Evolutionary conservation across 352 stramenopile genomes (phyloP), one percentile per base, ranked within the genome.

Genomic region (Phytophthora sp.): DNA sequence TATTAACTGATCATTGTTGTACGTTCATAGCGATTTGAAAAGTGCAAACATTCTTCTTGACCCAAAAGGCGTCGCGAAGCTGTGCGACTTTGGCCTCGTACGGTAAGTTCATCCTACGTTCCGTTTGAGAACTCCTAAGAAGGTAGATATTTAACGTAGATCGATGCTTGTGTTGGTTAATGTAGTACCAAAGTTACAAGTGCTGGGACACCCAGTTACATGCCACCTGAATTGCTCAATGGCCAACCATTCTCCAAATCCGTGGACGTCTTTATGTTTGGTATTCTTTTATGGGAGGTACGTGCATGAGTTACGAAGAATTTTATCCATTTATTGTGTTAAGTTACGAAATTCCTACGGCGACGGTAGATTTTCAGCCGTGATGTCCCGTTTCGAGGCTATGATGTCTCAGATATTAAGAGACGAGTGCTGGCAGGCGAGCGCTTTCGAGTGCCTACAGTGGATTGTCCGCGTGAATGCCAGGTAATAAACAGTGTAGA

Each of bases 191-290:
- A 85, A 23, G 68, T 86, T 33, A 86, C 80, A 29, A 73, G 73
- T n/a, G 92, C 90, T 15, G 91, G 93, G 7, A 98, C 94, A n/a
- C 90, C 92, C 2, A 83, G 82, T 30, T 97, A 97, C 70, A 96
- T 96, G 88, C 83, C 87, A 11, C 86, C 88, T 11, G 91, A 98
- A 69, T 78, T 98, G 2, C 71, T 98, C 18, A 82, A 67, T 21
- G 81, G 85, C 9, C 82, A 80, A 7, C 73, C 88, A 0, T 98
- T 97, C 60, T 96, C 84, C 24, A 97, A 95, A 60, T 80, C 76
- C 0, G 90, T 98, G 30, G 92, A 98, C 62, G 90, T 97, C 18
- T 98, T 94, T 73, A 96, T 96, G 70, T 98, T 97, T 73, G 93
- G 90, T 13, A 79, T 98, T 42, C 71, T 98, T 21, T 61, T 98